These are phyloP conservation scores for Sclerotinia spermophila DNA, from an alignment of 2,329 filamentous ascomycete genomes.

Conservation along the genomic window DNA sequence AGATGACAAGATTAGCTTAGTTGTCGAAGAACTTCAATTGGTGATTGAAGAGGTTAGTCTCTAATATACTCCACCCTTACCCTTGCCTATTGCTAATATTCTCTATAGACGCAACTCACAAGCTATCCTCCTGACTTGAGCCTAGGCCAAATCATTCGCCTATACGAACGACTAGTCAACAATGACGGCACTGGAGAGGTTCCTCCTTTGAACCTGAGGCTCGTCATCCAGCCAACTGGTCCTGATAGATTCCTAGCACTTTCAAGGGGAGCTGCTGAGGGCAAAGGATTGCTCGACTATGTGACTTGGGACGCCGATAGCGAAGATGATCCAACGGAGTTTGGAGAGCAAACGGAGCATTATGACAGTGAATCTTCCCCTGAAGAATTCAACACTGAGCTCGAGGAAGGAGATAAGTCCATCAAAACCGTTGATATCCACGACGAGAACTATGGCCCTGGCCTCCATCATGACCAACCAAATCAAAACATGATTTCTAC, in stretches of 20 bases:
- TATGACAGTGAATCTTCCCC: constrained; percentile 9
- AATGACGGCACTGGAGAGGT: constrained; percentile 54
- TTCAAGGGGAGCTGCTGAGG: constrained; percentile 49
- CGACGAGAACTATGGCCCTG: not conserved
- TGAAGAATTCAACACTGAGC: not conserved
- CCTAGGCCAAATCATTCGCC: constrained; percentile 54
- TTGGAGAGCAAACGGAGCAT: constrained; percentile 17
- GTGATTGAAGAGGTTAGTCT: constrained; percentile 54
- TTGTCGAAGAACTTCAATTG: constrained; percentile 52
- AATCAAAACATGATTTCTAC: not conserved
- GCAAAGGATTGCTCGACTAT: constrained; percentile 45
- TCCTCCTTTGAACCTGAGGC: constrained; percentile 54
- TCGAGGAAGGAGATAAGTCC: not conserved
- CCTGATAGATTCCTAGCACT: constrained; percentile 50
- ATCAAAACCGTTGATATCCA: not conserved
- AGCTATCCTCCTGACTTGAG: constrained; percentile 46
- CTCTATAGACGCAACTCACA: constrained; percentile 43
- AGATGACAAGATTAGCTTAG: constrained; percentile 54
- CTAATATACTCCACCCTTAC: not conserved
- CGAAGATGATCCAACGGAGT: constrained; percentile 26
- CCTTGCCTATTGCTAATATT: constrained; percentile 32
- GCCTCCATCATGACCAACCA: not conserved
- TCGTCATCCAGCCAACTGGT: constrained; percentile 53
- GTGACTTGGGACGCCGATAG: constrained; percentile 31
- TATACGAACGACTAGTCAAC: constrained; percentile 55